Evolutionary conservation across 768 basidiomycete species (phyloP).

Genomic region (Solioccasus polychromus): DNA sequence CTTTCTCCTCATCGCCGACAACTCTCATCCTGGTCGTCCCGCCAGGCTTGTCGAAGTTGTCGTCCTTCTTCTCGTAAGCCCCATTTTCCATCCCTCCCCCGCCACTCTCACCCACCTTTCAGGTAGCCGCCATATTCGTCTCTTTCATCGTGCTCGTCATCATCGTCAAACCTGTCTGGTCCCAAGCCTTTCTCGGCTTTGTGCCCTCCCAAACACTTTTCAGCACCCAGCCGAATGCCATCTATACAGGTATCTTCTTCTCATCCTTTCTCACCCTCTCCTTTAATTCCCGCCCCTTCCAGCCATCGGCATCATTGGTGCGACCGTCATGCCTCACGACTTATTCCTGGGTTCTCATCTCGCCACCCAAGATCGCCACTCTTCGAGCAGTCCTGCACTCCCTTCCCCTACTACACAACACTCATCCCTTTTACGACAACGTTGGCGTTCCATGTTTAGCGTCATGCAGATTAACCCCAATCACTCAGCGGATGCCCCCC

Average conservation of each 20-base stretch:
- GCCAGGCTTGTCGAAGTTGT: constrained; percentile 39
- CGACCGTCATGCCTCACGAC: constrained; percentile 61
- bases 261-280: constrained; percentile 19
- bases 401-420: constrained; percentile 1
- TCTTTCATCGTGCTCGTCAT: constrained; percentile 42
- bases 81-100: background rate
- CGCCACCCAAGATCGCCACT: constrained; percentile 5
- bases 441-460: constrained; percentile 6
- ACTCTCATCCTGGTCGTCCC: constrained; percentile 29
- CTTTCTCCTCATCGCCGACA: constrained; percentile 42
- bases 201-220: constrained; percentile 33
- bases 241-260: constrained; percentile 31
- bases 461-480: constrained; percentile 6
- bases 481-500: constrained; percentile 4
- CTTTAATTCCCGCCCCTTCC: background rate
- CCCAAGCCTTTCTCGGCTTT: constrained; percentile 40
- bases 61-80: constrained; percentile 33
- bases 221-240: constrained; percentile 36
- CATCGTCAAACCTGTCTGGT: constrained; percentile 40
- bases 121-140: constrained; percentile 28
- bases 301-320: constrained; percentile 43
- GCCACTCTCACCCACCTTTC: background rate
- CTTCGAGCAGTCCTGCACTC: constrained; percentile 43
- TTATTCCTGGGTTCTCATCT: constrained; percentile 45
- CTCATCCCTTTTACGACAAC: background rate